Evolutionary conservation across 192 early-diverging fungal genomes (phyloP).

Genomic region (Rhizophagus prolifer): DNA sequence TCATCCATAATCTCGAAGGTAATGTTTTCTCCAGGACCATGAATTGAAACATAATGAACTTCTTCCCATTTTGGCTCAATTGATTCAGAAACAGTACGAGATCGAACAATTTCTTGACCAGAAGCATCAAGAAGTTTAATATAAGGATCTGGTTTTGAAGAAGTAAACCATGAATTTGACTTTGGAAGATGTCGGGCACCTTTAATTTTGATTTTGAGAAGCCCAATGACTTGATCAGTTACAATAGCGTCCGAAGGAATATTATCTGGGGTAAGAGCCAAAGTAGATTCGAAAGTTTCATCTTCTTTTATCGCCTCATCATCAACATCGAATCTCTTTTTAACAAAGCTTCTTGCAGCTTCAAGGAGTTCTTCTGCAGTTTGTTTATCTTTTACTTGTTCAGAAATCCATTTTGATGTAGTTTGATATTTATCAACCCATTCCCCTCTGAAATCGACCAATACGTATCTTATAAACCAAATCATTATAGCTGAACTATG

Average conservation of each 20-base stretch:
- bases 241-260: background rate
- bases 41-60: slow-evolving; percentile 23
- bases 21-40: slow-evolving; percentile 7
- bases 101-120: slow-evolving; percentile 10
- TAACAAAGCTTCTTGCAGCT: slow-evolving; percentile 7
- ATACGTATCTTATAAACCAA: slow-evolving; percentile 22
- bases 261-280: background rate
- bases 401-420: background rate
- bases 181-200: slow-evolving; percentile 7
- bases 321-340: slow-evolving; percentile 19
- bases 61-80: slow-evolving; percentile 12
- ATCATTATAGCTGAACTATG: slow-evolving; percentile 14
- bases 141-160: slow-evolving; percentile 22
- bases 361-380: slow-evolving; percentile 14
- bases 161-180: background rate
- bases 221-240: slow-evolving; percentile 5
- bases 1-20: slow-evolving; percentile 14
- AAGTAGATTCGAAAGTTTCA: background rate
- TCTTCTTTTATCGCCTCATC: background rate
- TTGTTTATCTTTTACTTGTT: slow-evolving; percentile 11
- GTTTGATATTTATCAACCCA: slow-evolving; percentile 19
- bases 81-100: background rate
- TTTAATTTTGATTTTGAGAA: slow-evolving; percentile 6
- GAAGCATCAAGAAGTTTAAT: background rate
- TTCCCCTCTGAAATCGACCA: slow-evolving; percentile 6